A percentile compares a stretch with the other conserved stretches of the same genome.
Conservation (phyloP, 75 land plant genomes). For the Isoetes taiwanensis region DNA sequence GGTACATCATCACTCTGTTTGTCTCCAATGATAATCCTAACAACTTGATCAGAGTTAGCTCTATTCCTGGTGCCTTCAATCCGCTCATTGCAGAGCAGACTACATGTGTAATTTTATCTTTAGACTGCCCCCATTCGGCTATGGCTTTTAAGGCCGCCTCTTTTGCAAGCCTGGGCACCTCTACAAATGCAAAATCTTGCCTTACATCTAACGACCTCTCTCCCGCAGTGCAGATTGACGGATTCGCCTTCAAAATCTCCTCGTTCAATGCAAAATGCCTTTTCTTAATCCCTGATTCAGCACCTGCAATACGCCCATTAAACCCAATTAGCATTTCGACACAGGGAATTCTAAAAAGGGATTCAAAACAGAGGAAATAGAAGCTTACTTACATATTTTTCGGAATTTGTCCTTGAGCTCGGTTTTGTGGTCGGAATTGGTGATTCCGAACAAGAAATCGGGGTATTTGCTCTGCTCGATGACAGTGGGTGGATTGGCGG, state of each 20-base stretch:
- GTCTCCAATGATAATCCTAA: too few species aligned
- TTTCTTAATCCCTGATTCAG: not conserved
- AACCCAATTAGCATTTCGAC: not conserved
- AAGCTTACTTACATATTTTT: conserved; percentile 2
- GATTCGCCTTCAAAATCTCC: not conserved
- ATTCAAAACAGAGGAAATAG: too few species aligned
- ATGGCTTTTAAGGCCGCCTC: not conserved
- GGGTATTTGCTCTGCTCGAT: not conserved
- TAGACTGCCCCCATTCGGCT: not conserved
- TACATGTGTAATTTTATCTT: not conserved
- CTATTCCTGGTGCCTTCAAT: too few species aligned
- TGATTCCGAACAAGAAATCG: conserved; percentile 2
- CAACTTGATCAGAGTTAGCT: too few species aligned
- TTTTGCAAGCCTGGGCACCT: not conserved
- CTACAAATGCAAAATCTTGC: not conserved
- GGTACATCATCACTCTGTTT: too few species aligned
- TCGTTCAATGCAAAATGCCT: not conserved
- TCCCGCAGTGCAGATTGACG: not conserved
- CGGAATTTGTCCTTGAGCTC: conserved; percentile 7
- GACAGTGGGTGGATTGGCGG: not conserved
- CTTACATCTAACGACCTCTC: not conserved
- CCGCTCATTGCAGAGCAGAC: too few species aligned
- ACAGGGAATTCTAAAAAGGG: not conserved
- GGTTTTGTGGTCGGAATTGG: not conserved
- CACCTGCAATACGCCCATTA: not conserved